phyloP scores from a whole-genome alignment of 495 filamentous ascomycete genomes.

The Podospora tetraspora region DNA sequence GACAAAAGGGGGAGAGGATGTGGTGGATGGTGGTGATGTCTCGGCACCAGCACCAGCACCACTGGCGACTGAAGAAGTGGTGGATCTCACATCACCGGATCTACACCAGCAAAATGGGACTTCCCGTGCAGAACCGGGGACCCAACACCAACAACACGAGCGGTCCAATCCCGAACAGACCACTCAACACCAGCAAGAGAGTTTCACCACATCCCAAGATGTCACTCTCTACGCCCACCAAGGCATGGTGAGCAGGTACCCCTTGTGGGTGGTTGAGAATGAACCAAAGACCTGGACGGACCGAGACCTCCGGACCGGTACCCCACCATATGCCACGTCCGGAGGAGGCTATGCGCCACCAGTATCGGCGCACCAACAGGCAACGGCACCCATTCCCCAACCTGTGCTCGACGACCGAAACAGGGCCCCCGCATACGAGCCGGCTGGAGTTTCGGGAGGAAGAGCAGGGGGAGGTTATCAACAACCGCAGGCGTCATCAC shows the following conservation, averaged over 20 bases:
- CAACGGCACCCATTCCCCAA: neutral
- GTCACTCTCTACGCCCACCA: neutral
- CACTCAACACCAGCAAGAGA: neutral
- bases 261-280: too few relatives aligned
- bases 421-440: neutral
- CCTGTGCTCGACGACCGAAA: neutral
- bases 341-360: neutral
- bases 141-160: neutral
- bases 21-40: neutral
- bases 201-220: neutral
- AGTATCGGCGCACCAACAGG: neutral
- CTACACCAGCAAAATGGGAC: neutral
- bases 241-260: too few relatives aligned
- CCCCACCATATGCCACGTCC: neutral
- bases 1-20: slow-evolving; percentile 13
- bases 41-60: neutral
- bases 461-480: neutral
- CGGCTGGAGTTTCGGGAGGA: neutral
- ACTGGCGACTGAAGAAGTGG: neutral
- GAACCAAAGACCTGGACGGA: neutral
- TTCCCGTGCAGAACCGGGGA: too few relatives aligned
- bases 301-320: neutral
- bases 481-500: neutral
- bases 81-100: slow-evolving; percentile 15
- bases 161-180: neutral